Percentiles rank a stretch among this genome's conserved stretches.
Conservation (phyloP, 495 filamentous ascomycete genomes). For the Penicillium steckii region DNA sequence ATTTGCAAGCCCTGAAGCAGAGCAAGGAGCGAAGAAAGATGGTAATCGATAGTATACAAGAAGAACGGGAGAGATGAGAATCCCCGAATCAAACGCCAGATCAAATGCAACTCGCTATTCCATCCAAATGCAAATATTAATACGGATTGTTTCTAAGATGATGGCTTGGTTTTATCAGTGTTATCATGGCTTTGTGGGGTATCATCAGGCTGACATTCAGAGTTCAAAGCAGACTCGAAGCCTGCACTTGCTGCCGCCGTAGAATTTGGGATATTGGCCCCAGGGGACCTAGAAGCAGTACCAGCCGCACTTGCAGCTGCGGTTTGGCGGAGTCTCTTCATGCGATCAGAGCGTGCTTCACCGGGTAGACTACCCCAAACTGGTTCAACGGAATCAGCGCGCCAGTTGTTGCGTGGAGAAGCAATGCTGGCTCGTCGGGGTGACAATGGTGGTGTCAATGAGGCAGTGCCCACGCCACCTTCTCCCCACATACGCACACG, state of each 20-base stretch:
- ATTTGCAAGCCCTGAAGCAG: neutral
- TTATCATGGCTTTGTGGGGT: neutral
- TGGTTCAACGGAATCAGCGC: conserved; percentile 46
- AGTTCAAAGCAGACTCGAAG: conserved; percentile 4
- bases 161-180: neutral
- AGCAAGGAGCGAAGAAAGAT: conserved; percentile 13
- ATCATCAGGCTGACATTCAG: neutral
- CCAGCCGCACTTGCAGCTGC: conserved; percentile 25
- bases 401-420: conserved; percentile 41
- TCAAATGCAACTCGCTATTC: conserved; percentile 2
- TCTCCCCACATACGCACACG: conserved; percentile 83
- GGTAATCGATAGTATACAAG: conserved; percentile 17
- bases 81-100: conserved; percentile 14
- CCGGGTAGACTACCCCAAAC: conserved; percentile 46
- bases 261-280: conserved; percentile 2
- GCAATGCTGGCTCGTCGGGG: conserved; percentile 19
- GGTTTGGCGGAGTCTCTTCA: conserved; percentile 41
- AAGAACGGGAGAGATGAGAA: neutral
- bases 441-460: conserved; percentile 31
- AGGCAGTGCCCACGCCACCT: conserved; percentile 35
- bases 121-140: neutral
- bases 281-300: conserved; percentile 14
- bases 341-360: conserved; percentile 42
- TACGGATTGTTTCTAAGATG: neutral
- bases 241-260: conserved; percentile 17